Conservation (phyloP, 2,329 filamentous ascomycete genomes). For the Diaporthe longicolla region DNA sequence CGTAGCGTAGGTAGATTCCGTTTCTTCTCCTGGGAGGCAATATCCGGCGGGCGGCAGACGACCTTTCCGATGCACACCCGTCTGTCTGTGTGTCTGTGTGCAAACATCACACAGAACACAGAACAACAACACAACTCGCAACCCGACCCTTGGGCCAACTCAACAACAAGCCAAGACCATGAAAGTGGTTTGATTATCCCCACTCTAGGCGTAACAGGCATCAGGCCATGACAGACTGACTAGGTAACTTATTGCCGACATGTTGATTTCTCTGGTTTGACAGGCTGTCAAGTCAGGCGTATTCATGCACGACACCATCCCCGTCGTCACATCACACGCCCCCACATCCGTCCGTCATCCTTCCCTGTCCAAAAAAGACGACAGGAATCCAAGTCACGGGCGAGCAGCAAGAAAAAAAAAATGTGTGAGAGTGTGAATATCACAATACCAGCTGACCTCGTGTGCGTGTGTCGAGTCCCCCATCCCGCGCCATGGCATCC, state of each 20-base stretch:
- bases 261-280: not conserved
- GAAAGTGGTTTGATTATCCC: not conserved
- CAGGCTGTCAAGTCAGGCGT: not conserved
- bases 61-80: no score
- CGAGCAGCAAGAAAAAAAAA: no score
- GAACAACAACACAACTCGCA: not conserved
- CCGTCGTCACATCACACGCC: slow-evolving; percentile 14
- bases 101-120: not conserved
- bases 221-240: not conserved
- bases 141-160: not conserved
- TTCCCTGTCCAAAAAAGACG: not conserved
- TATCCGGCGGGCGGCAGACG: no score
- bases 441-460: not conserved
- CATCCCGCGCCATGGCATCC: not conserved
- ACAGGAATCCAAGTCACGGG: no score
- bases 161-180: not conserved
- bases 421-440: not conserved
- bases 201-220: not conserved
- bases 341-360: not conserved
- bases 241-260: no score
- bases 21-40: no score
- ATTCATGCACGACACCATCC: slow-evolving; percentile 27
- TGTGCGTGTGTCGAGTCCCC: not conserved
- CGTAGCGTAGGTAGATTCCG: no score
- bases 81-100: no score